phyloP scores from a whole-genome alignment of 257 asterid species.

The Solanum phureja region DNA sequence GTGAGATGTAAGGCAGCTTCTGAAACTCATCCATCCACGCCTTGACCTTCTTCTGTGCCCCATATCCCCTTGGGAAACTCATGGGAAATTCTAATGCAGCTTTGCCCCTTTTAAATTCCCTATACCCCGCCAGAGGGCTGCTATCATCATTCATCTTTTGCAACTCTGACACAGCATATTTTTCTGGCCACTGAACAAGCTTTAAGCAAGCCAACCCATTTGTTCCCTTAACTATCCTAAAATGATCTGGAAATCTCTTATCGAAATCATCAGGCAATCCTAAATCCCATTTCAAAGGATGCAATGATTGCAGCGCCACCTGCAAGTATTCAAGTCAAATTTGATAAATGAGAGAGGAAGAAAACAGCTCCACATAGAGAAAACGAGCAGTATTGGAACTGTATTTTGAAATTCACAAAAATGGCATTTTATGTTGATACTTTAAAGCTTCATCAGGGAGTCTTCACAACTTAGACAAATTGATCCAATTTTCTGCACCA shows the following conservation, averaged over 20 bases:
- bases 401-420: background rate
- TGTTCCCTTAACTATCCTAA: conserved; percentile 49
- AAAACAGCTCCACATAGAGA: background rate
- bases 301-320: conserved; percentile 64
- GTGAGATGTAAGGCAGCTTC: conserved; percentile 88
- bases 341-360: background rate
- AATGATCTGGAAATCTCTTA: conserved; percentile 48
- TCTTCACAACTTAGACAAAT: background rate
- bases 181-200: conserved; percentile 60
- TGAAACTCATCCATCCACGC: conserved; percentile 98
- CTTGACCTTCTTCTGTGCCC: conserved; percentile 84
- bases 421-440: background rate
- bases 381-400: background rate
- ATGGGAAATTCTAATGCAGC: conserved; percentile 72
- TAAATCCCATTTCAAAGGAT: conserved; percentile 84
- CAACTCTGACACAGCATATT: conserved; percentile 55
- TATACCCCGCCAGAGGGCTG: conserved; percentile 20
- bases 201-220: conserved; percentile 58
- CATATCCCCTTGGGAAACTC: conserved; percentile 94
- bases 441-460: background rate
- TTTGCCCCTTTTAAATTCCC: conserved; percentile 70
- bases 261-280: conserved; percentile 85
- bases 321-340: conserved; percentile 13
- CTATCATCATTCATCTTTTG: conserved; percentile 51
- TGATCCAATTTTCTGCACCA: background rate